phyloP scores from a whole-genome alignment of 164 flowering plant species.

The Annona cherimola region DNA sequence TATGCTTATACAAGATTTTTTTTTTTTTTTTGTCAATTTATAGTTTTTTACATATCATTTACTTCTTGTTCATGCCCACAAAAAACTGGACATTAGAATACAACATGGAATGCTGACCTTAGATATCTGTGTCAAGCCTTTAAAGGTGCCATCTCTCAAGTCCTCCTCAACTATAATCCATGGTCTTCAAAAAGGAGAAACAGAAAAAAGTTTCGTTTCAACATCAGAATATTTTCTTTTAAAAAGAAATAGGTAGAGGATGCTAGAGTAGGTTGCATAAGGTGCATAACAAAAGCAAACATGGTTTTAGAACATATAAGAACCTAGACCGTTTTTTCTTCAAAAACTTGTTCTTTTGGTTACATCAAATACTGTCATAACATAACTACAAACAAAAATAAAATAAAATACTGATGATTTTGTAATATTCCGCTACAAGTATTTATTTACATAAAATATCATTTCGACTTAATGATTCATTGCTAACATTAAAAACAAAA shows the following conservation, averaged over 20 bases:
- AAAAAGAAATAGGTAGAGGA: not conserved
- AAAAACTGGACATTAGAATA: not conserved
- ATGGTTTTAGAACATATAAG: too few relatives aligned
- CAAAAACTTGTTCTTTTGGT: not conserved
- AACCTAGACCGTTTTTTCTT: not conserved
- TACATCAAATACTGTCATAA: not conserved
- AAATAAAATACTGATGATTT: not conserved
- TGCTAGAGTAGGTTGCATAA: not conserved
- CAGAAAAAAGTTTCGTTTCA: not conserved
- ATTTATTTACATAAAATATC: not conserved
- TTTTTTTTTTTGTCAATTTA: not conserved
- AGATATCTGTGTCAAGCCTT: conserved; percentile 6
- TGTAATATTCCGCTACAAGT: not conserved
- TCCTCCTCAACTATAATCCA: conserved; percentile 29
- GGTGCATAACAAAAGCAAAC: too few relatives aligned
- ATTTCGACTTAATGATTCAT: not conserved
- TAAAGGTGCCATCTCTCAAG: conserved; percentile 7
- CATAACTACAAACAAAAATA: not conserved
- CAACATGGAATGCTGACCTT: conserved; percentile 20
- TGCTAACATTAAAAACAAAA: not conserved
- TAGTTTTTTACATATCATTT: too few relatives aligned
- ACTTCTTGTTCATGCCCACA: not conserved
- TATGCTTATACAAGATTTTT: not conserved
- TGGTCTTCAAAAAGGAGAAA: conserved; percentile 30
- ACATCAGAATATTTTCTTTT: not conserved